Percentiles rank a stretch among this genome's conserved stretches.
Evolutionary conservation across 768 basidiomycete species (phyloP).

Genomic region (Leucogyrophana mollusca): DNA sequence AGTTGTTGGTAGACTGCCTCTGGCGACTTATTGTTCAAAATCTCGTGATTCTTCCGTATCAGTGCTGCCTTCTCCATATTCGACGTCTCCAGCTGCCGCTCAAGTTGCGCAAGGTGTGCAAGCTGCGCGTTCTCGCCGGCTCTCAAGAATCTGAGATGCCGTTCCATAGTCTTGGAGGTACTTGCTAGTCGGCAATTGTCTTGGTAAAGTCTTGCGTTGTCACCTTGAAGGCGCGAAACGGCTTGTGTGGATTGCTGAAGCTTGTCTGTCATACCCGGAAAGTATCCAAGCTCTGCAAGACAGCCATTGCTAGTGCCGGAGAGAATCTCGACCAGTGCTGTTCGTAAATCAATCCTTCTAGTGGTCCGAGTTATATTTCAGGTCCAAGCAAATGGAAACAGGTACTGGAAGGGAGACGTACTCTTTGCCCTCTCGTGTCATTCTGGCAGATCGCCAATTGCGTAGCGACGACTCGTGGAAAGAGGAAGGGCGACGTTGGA

Average conservation of each 20-base stretch:
- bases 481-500: too few species aligned
- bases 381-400: too few species aligned
- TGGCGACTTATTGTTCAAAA: slow-evolving; percentile 12
- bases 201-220: slow-evolving; percentile 33
- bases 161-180: slow-evolving; percentile 28
- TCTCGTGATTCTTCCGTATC: slow-evolving; percentile 22
- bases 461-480: too few species aligned
- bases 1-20: slow-evolving; percentile 17
- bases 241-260: slow-evolving; percentile 25
- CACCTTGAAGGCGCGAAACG: slow-evolving; percentile 26
- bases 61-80: slow-evolving; percentile 16
- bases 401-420: too few species aligned
- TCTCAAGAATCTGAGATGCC: slow-evolving; percentile 21
- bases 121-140: slow-evolving; percentile 17
- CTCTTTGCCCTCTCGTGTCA: too few species aligned
- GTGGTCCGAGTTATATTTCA: too few species aligned
- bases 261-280: slow-evolving; percentile 34
- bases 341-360: not conserved
- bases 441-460: too few species aligned
- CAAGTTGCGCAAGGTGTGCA: slow-evolving; percentile 16
- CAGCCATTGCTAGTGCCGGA: slow-evolving; percentile 44
- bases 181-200: slow-evolving; percentile 36
- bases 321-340: slow-evolving; percentile 43
- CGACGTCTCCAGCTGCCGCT: slow-evolving; percentile 24
- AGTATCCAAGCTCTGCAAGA: slow-evolving; percentile 46